These are phyloP conservation scores for Hypholoma fasciculare DNA, from an alignment of 768 basidiomycete species.

Conservation along the genomic window DNA sequence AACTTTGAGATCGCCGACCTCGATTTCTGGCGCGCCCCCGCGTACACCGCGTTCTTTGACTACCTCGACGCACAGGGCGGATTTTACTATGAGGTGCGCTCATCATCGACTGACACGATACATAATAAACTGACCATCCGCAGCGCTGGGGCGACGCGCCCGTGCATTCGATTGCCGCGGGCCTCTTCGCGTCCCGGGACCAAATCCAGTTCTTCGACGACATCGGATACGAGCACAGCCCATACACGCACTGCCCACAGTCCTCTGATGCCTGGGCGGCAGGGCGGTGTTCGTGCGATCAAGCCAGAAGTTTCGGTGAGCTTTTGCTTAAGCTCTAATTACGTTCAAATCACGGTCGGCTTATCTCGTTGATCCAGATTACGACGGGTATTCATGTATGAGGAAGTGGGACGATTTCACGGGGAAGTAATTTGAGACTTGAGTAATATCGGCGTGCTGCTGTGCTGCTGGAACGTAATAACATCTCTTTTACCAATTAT, in stretches of 20 bases:
- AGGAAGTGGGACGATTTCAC: conserved; percentile 48
- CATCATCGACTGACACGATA: neutral
- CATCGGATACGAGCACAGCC: conserved; percentile 77
- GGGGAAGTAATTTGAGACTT: conserved; percentile 5
- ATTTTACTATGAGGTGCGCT: conserved; percentile 67
- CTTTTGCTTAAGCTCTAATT: conserved; percentile 5
- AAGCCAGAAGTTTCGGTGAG: conserved; percentile 57
- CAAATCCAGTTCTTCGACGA: conserved; percentile 76
- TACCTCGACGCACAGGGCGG: conserved; percentile 62
- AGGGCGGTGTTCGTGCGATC: conserved; percentile 66
- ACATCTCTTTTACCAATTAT: neutral
- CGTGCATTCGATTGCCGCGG: conserved; percentile 68
- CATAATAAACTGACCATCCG: neutral
- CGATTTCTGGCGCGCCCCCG: conserved; percentile 63
- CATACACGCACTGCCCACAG: conserved; percentile 69
- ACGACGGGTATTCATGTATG: conserved; percentile 60
- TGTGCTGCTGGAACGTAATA: neutral
- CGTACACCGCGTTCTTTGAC: conserved; percentile 68
- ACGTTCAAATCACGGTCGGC: neutral
- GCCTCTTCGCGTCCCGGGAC: conserved; percentile 54
- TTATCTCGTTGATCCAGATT: conserved; percentile 33
- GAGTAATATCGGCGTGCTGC: neutral
- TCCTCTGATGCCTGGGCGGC: conserved; percentile 44
- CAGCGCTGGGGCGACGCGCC: conserved; percentile 62
- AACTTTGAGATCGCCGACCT: conserved; percentile 75